These are phyloP conservation scores for Salicornia ramosissima DNA, from an alignment of 148 eudicot species.

Conservation along the genomic window DNA sequence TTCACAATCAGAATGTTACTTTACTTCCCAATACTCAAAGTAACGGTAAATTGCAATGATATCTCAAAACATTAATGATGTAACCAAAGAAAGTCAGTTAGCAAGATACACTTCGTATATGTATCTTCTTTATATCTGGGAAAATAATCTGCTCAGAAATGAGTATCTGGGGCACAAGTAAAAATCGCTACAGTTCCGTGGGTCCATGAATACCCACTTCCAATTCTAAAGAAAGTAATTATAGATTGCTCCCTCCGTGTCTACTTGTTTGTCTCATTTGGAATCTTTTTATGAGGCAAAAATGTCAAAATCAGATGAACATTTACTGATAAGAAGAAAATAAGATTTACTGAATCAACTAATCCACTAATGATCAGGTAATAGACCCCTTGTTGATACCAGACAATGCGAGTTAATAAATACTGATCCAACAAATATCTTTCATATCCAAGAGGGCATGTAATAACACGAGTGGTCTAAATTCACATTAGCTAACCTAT, in stretches of 20 bases:
- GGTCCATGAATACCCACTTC: neutral
- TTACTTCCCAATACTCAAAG: neutral
- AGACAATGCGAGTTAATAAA: conserved; percentile 5
- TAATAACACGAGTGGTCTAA: neutral
- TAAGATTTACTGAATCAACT: neutral
- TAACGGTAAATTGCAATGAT: too few relatives aligned
- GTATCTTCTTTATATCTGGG: neutral
- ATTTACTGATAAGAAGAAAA: too few relatives aligned
- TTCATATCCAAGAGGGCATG: neutral
- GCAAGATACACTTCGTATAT: neutral
- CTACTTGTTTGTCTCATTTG: too few relatives aligned
- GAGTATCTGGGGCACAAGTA: neutral
- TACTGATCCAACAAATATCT: neutral
- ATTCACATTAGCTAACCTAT: neutral
- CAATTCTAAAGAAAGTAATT: neutral
- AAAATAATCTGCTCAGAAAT: neutral
- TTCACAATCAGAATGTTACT: neutral
- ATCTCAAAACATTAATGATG: neutral
- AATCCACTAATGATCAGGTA: neutral
- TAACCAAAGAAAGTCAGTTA: neutral
- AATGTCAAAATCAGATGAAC: too few relatives aligned
- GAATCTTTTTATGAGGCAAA: too few relatives aligned
- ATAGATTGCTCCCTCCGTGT: too few relatives aligned
- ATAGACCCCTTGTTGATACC: neutral
- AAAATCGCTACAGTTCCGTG: neutral